These are phyloP conservation scores for Cryptococcus jaspeensis DNA, from an alignment of 1,284 basidiomycete genomes.

Conservation along the genomic window DNA sequence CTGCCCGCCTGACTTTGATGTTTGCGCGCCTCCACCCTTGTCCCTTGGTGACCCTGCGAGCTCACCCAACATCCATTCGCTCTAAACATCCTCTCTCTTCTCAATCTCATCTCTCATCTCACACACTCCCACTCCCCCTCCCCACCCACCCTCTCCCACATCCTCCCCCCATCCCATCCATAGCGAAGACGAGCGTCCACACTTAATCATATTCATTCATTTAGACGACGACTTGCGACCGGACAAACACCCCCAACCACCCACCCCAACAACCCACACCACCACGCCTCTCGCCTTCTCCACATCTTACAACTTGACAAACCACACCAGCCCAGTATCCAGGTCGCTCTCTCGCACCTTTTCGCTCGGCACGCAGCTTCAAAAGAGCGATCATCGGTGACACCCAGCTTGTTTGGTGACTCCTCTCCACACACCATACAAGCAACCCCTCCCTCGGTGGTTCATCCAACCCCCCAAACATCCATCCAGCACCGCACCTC, in stretches of 20 bases:
- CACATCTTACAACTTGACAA: conserved; percentile 6
- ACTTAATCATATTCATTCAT: conserved; percentile 5
- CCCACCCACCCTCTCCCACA: background rate
- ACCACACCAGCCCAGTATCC: background rate
- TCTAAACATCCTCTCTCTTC: background rate
- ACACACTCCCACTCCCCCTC: background rate
- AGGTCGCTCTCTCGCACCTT: background rate
- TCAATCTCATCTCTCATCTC: background rate
- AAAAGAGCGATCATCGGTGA: background rate
- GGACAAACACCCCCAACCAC: background rate
- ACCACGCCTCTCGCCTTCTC: background rate
- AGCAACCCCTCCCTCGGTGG: background rate
- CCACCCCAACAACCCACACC: background rate
- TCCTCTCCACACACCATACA: too few species aligned
- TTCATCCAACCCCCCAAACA: conserved; percentile 3
- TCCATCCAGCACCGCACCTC: background rate
- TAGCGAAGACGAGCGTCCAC: background rate
- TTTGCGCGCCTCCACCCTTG: too few species aligned
- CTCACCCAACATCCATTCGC: too few species aligned
- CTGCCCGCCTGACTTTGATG: too few species aligned
- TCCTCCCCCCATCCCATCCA: conserved; percentile 5
- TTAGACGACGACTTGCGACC: background rate
- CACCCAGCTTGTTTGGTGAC: background rate
- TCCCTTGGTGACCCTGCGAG: too few species aligned
- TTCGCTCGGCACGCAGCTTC: conserved; percentile 9